Conservation (phyloP, 805 yeast species). For the Hyphopichia homilentoma region DNA sequence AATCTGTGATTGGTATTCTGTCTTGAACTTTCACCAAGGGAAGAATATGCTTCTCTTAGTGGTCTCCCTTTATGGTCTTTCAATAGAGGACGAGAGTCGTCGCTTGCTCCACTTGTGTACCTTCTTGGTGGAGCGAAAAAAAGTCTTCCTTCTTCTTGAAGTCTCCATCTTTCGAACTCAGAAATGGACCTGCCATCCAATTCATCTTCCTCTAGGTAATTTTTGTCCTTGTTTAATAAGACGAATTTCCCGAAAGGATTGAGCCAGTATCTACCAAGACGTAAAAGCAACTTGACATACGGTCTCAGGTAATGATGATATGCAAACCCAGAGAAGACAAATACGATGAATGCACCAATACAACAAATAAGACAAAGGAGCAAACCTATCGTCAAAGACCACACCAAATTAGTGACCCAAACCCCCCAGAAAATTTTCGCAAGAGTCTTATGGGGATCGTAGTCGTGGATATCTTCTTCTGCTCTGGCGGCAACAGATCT, state of each 20-base stretch:
- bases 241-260: constrained; percentile 92
- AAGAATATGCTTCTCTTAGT: constrained; percentile 33
- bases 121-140: constrained; percentile 71
- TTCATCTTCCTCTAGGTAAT: constrained; percentile 81
- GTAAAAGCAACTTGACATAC: constrained; percentile 59
- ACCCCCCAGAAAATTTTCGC: constrained; percentile 60
- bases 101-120: constrained; percentile 22
- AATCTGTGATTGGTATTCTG: constrained; percentile 2
- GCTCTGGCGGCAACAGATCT: constrained; percentile 91
- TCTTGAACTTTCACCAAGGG: constrained; percentile 16
- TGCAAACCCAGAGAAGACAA: constrained; percentile 39
- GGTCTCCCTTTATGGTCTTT: constrained; percentile 42
- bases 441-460: constrained; percentile 41
- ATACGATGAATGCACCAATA: constrained; percentile 44
- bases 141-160: constrained; percentile 67
- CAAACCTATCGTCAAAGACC: constrained; percentile 75
- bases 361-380: constrained; percentile 52
- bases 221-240: constrained; percentile 69
- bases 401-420: constrained; percentile 61
- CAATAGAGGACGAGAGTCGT: constrained; percentile 34
- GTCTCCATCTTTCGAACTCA: constrained; percentile 88
- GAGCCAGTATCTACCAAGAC: constrained; percentile 66
- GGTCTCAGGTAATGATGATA: constrained; percentile 49
- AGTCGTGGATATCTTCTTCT: constrained; percentile 88
- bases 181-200: constrained; percentile 81